Percentiles rank a stretch among this genome's conserved stretches.
Conservation (phyloP, 140 eudicot species). For the Ambrosia hybrid region DNA sequence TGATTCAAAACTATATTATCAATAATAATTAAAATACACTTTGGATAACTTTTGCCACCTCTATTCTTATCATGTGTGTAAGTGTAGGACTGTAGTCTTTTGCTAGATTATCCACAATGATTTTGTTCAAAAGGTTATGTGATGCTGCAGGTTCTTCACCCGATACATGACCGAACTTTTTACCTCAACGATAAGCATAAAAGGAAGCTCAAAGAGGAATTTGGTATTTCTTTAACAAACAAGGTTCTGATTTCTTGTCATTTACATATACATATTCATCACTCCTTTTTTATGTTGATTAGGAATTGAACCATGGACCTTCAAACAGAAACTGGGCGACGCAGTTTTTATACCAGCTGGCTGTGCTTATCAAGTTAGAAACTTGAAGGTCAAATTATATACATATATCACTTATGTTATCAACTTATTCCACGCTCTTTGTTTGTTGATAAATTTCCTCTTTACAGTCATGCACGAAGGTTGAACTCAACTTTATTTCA, state of each 20-base stretch:
- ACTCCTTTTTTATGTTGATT: constrained; percentile 2
- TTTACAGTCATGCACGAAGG: constrained; percentile 26
- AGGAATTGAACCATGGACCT: constrained; percentile 56
- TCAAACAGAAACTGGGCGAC: constrained; percentile 40
- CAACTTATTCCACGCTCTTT: background rate
- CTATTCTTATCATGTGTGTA: no score
- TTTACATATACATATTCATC: background rate
- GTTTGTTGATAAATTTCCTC: background rate
- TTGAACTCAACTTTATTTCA: constrained; percentile 33
- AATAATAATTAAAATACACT: no score
- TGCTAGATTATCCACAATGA: no score
- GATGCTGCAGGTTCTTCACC: constrained; percentile 43
- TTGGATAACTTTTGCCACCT: no score
- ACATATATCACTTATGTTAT: background rate
- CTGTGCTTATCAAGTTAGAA: constrained; percentile 32
- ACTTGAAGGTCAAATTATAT: constrained; percentile 40
- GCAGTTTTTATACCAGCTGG: constrained; percentile 1
- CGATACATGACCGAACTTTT: constrained; percentile 51
- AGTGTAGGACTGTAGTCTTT: no score
- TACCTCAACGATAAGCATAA: constrained; percentile 41
- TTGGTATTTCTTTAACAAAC: constrained; percentile 24
- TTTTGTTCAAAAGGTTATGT: background rate
- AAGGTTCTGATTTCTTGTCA: background rate
- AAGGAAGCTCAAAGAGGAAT: constrained; percentile 51
- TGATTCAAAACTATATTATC: no score